These are phyloP conservation scores for Effrenium voratum DNA, from an alignment of 73 alveolate genomes.

Conservation along the genomic window DNA sequence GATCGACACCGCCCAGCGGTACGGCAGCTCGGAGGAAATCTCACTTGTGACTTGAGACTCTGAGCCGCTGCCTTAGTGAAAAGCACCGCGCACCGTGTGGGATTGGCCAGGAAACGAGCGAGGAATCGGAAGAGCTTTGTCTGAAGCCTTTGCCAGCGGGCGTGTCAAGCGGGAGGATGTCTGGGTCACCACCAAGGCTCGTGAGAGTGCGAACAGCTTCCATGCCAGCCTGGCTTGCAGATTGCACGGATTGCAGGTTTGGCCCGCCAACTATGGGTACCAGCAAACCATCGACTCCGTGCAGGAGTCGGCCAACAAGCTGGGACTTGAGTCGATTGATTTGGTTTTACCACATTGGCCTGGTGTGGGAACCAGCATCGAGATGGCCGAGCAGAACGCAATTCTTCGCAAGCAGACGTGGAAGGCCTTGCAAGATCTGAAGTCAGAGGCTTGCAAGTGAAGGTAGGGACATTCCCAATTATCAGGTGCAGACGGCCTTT, in stretches of 20 bases:
- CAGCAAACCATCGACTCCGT: constrained; percentile 44
- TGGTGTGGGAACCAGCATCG: constrained; percentile 36
- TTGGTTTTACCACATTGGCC: constrained; percentile 88
- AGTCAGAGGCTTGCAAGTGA: background rate
- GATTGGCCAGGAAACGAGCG: constrained; percentile 72
- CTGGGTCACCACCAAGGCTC: constrained; percentile 81
- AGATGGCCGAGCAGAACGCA: constrained; percentile 18
- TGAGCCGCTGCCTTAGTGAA: no score
- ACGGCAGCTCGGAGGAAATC: constrained; percentile 11
- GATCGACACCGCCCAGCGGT: constrained; percentile 67
- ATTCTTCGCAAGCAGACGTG: constrained; percentile 44
- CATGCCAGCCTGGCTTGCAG: background rate
- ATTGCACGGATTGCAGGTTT: constrained; percentile 32
- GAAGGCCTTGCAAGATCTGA: constrained; percentile 61
- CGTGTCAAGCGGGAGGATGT: constrained; percentile 60
- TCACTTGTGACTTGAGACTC: background rate
- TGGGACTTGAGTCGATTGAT: constrained; percentile 72
- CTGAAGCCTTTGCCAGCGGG: constrained; percentile 65
- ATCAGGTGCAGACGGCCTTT: background rate
- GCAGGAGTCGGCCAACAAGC: constrained; percentile 57
- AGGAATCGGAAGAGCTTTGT: constrained; percentile 63
- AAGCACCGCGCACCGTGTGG: no score
- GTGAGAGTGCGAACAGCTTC: background rate
- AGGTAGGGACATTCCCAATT: background rate
- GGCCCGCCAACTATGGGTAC: constrained; percentile 80